These are phyloP conservation scores for Microbotryum saponariae DNA, from an alignment of 1,284 basidiomycete genomes.

Conservation along the genomic window DNA sequence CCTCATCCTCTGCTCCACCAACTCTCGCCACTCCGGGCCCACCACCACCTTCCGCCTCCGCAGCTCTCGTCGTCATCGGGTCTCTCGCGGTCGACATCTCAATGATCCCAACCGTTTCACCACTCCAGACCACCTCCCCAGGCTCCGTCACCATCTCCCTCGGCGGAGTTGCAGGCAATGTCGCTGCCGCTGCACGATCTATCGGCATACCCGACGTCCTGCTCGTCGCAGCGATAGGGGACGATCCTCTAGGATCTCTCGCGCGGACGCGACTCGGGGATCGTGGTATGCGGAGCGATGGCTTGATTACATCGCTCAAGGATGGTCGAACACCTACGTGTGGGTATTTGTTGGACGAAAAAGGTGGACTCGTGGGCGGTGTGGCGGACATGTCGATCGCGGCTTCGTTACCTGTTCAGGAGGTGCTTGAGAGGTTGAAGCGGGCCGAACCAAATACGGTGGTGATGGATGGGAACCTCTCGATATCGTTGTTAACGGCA, in stretches of 20 bases:
- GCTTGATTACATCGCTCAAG: slow-evolving; percentile 48
- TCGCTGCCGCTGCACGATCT: slow-evolving; percentile 78
- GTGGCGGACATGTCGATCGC: slow-evolving; percentile 86
- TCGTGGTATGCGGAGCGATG: slow-evolving; percentile 73
- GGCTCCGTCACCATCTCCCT: slow-evolving; percentile 65
- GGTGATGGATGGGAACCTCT: slow-evolving; percentile 75
- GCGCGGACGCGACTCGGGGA: slow-evolving; percentile 58
- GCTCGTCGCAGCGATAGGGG: slow-evolving; percentile 45
- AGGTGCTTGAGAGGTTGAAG: slow-evolving; percentile 48
- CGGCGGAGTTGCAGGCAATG: slow-evolving; percentile 89
- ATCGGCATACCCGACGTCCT: slow-evolving; percentile 40
- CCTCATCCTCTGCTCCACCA: not conserved
- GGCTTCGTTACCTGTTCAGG: slow-evolving; percentile 34
- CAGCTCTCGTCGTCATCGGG: slow-evolving; percentile 55
- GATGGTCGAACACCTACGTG: slow-evolving; percentile 63
- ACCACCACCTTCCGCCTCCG: not conserved
- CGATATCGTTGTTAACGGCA: slow-evolving; percentile 49
- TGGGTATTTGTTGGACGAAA: slow-evolving; percentile 67
- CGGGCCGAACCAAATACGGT: slow-evolving; percentile 54
- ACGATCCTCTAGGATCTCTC: slow-evolving; percentile 52
- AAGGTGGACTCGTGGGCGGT: slow-evolving; percentile 68
- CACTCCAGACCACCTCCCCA: slow-evolving; percentile 64
- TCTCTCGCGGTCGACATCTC: slow-evolving; percentile 81
- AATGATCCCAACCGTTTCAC: slow-evolving; percentile 43
- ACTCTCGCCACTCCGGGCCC: not conserved